Conservation (phyloP, 352 stramenopile genomes). For the Elongisporangium prolatum region DNA sequence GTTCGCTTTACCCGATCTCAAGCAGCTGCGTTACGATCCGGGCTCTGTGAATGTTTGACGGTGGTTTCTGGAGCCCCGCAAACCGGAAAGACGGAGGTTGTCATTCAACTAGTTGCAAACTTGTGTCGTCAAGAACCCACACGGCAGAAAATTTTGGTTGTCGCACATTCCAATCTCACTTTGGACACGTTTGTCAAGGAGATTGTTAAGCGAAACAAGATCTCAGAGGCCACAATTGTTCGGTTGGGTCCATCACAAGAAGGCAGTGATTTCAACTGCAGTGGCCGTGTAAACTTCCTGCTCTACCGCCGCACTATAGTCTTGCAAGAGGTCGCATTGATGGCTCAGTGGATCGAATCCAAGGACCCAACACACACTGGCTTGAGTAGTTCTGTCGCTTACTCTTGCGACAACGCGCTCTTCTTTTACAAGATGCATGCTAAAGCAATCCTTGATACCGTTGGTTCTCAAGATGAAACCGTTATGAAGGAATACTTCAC, state of each 20-base stretch:
- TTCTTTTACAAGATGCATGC: constrained; percentile 95
- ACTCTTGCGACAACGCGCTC: constrained; percentile 95
- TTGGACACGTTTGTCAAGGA: constrained; percentile 96
- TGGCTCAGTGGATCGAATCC: constrained; percentile 87
- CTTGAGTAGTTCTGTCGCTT: constrained; percentile 68
- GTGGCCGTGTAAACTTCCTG: constrained; percentile 88
- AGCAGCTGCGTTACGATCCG: constrained; percentile 88
- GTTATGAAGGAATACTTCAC: constrained; percentile 36
- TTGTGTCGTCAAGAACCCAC: constrained; percentile 81
- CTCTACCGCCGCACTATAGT: constrained; percentile 69
- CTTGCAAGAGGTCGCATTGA: constrained; percentile 89
- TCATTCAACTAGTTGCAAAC: constrained; percentile 93
- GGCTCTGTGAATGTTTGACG: constrained; percentile 92
- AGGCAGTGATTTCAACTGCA: constrained; percentile 86
- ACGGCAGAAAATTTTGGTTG: constrained; percentile 90
- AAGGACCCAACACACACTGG: constrained; percentile 41
- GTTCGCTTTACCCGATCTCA: constrained; percentile 92
- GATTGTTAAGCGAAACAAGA: constrained; percentile 79
- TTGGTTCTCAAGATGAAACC: constrained; percentile 11
- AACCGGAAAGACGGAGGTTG: constrained; percentile 94
- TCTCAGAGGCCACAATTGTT: constrained; percentile 86
- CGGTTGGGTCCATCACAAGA: constrained; percentile 65
- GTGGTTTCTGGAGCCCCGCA: constrained; percentile 92
- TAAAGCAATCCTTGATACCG: constrained; percentile 60
- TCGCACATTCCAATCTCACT: constrained; percentile 94